Base-by-base conservation (phyloP, 2,329 filamentous ascomycete species). In the Domatiomyces catenatus region DNA sequence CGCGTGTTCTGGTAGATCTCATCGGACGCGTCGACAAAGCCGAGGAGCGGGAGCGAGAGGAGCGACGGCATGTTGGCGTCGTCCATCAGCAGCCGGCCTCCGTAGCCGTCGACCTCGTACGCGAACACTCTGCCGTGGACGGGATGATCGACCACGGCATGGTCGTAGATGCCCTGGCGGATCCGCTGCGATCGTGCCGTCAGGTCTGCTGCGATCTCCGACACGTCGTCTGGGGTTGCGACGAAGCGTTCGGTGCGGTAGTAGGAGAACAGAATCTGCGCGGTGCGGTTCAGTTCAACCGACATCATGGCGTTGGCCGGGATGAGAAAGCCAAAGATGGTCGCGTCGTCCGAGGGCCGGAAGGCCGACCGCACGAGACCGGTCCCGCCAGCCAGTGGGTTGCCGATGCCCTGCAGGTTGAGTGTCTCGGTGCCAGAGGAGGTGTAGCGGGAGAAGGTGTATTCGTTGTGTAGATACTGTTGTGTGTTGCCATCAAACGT, bases 231-330 rank as follows among this genome's bases (percentile, higher is more conserved):
- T 66, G 2, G 72, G n/a, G 39, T 47, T 19, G 49, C 46, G 43
- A 22, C 20, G 15, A 49, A 46, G 3, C 45, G 15, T 5, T 24
- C 48, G 7, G 49, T 47, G 18, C 28, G 24, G 20, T 50, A 20
- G 44, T 53, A 53, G n/a, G 72, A 71, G 48, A 71, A 69, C n/a
- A 96, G 75, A 18, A 93, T 73, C 5, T 74, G 71, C 0, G 86
- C 80, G 0, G 85, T 81, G 43, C 85, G 81, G 56, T 81, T 78
- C 22, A 98, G 73, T 66, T 98, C 88, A 0, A 90, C 85, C 2
- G 87, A 82, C 75, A 98, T 94, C 82, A 94, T 90, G 20, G 92
- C 92, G 63, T 98, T 98, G 39, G 86, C 83, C 0, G 92, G 92
- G 58, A 98, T 94, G 64, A 94, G 86, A 71, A 87, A 98, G 44